Evolutionary conservation across 164 flowering plant species (phyloP), one percentile per base, ranked within the genome.

Genomic region (Saururus chinensis): DNA sequence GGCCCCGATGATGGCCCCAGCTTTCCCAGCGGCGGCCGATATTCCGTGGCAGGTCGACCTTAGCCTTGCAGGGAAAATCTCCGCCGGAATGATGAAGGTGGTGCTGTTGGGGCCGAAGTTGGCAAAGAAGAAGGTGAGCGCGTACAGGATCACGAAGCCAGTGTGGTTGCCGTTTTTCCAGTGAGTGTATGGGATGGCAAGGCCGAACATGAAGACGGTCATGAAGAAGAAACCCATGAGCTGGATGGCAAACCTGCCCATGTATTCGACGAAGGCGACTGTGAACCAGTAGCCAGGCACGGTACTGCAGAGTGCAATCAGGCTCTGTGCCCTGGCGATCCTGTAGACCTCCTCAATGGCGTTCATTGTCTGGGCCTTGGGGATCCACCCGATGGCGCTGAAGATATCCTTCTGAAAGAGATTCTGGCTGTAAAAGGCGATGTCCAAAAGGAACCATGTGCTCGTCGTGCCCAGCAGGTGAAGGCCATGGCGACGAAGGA

Each of bases 31-130:
- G 0, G 65, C 68, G 0, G 70, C 70, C 7, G 70, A 67, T 17
- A 67, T 67, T 8, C 70, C 70, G n/a, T 67, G 70, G 45, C 70
- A 67, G 13, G 70, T 67, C 4, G 70, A 67, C 60, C 70, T 24
- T 6, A 67, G 52, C 42, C 67, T 64, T 0, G 67, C 67, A 24
- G 65, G 59, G 16, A 63, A 63, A 19, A 63, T 63, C 65, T 63
- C 65, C 3, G 65, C 65, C 1, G 67, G 67, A 11, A 64, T 53
- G 1, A 64, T 35, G 51, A 64, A 64, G 42, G 67, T 64, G 19
- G 61, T 64, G 54, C 53, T 22, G 45, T 64, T 64, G 17, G 67
- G 67, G 2, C 67, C 61, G 53, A 64, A 64, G 30, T 64, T 64
- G 25, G 60, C 53, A 22, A 64, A 64, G 67, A 64, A 64, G 67